These are phyloP conservation scores for Sedum album DNA, from an alignment of 164 flowering plant species.

Conservation along the genomic window DNA sequence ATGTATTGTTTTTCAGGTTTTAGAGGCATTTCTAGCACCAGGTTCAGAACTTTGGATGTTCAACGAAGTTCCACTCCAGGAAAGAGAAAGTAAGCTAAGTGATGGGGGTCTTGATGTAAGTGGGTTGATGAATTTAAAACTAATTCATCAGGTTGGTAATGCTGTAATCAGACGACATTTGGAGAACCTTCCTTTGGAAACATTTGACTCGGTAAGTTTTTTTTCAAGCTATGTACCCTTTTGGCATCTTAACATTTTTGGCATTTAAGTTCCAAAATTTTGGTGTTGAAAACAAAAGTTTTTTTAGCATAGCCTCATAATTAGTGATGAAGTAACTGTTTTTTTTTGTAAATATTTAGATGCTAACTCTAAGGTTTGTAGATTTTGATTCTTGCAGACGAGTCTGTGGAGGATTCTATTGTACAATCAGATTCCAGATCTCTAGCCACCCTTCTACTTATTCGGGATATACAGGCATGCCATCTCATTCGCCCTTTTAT, in stretches of 20 bases:
- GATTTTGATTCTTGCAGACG: constrained; percentile 97
- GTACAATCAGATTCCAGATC: constrained; percentile 93
- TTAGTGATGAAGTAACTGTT: background rate
- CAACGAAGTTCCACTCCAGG: constrained; percentile 74
- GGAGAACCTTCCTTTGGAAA: constrained; percentile 83
- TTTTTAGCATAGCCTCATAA: background rate
- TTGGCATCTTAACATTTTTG: background rate
- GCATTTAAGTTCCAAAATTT: background rate
- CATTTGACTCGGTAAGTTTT: constrained; percentile 87
- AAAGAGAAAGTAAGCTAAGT: constrained; percentile 66
- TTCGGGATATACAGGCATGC: constrained; percentile 83
- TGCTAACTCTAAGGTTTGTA: constrained; percentile 54
- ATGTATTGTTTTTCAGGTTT: constrained; percentile 35
- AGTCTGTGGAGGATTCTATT: constrained; percentile 81
- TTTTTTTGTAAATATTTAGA: constrained; percentile 12
- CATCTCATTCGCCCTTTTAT: background rate
- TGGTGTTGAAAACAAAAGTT: background rate
- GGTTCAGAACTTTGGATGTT: constrained; percentile 95
- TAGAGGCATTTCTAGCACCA: constrained; percentile 75
- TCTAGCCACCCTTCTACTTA: constrained; percentile 92
- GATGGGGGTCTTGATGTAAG: constrained; percentile 81
- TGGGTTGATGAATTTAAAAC: constrained; percentile 53
- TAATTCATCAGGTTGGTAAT: constrained; percentile 85
- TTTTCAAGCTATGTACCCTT: background rate
- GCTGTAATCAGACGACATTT: constrained; percentile 81